Conservation (phyloP, 306 rosid genomes). For the Medicago lupulina region DNA sequence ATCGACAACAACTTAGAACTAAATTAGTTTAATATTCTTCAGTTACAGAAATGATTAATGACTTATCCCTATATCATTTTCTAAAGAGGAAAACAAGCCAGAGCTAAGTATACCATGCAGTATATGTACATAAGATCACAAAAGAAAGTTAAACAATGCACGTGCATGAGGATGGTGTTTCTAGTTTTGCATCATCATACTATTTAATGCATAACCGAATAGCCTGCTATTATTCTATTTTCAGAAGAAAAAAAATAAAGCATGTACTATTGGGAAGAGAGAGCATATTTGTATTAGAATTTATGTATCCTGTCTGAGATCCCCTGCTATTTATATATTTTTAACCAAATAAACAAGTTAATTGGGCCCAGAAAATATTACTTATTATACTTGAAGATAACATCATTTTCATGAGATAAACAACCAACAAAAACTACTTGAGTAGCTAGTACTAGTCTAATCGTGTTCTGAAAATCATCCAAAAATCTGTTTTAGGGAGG, state of each 20-base stretch:
- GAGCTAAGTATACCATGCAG: neutral
- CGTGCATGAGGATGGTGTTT: neutral
- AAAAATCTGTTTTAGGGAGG: neutral
- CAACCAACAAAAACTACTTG: neutral
- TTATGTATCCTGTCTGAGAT: neutral
- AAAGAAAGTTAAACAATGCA: neutral
- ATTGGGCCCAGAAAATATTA: neutral
- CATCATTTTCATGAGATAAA: no score
- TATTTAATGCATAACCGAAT: neutral
- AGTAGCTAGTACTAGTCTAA: neutral
- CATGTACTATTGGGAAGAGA: neutral
- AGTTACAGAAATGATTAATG: conserved; percentile 5
- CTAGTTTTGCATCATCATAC: neutral
- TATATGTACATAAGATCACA: conserved; percentile 7
- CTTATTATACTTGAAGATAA: no score
- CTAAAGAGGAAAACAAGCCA: neutral
- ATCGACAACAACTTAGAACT: conserved; percentile 18
- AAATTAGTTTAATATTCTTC: conserved; percentile 4
- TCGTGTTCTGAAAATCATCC: neutral
- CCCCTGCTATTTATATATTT: no score
- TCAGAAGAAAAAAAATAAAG: neutral
- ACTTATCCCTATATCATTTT: neutral
- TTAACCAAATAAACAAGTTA: no score
- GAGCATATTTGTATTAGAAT: neutral
- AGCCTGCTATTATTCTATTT: neutral